phyloP scores from a whole-genome alignment of 352 stramenopile genomes.

The Phytopythium helicoides region DNA sequence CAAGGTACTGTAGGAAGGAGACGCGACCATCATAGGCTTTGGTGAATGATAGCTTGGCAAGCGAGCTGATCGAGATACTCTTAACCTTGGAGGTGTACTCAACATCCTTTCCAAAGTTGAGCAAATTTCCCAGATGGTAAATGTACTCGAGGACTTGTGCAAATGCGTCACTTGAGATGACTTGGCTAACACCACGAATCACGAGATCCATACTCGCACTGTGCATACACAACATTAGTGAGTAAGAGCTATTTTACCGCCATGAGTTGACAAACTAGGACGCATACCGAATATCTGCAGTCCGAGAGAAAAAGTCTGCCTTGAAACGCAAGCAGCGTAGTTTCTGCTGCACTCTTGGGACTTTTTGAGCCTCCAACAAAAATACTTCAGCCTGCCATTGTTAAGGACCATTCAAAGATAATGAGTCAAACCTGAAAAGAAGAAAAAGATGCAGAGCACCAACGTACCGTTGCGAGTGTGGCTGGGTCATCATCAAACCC shows the following conservation, averaged over 20 bases:
- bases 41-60: slow-evolving; percentile 79
- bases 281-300: slow-evolving; percentile 67
- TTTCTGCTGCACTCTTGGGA: slow-evolving; percentile 66
- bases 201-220: slow-evolving; percentile 66
- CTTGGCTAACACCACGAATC: slow-evolving; percentile 67
- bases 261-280: background rate
- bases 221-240: too few species aligned
- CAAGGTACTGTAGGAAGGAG: slow-evolving; percentile 78
- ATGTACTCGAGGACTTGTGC: slow-evolving; percentile 67
- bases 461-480: slow-evolving; percentile 43
- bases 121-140: slow-evolving; percentile 63
- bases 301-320: slow-evolving; percentile 63
- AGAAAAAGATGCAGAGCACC: background rate
- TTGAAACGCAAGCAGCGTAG: slow-evolving; percentile 80
- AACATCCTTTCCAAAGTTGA: slow-evolving; percentile 60
- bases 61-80: slow-evolving; percentile 74
- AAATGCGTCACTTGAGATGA: slow-evolving; percentile 61
- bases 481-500: slow-evolving; percentile 51
- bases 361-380: slow-evolving; percentile 54
- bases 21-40: slow-evolving; percentile 74
- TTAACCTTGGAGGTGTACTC: slow-evolving; percentile 42
- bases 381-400: slow-evolving; percentile 61
- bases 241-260: too few species aligned
- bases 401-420: slow-evolving; percentile 3
- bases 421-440: background rate